Evolutionary conservation across 257 asterid genomes (phyloP).

Genomic region (Ajuga chamaepitys): DNA sequence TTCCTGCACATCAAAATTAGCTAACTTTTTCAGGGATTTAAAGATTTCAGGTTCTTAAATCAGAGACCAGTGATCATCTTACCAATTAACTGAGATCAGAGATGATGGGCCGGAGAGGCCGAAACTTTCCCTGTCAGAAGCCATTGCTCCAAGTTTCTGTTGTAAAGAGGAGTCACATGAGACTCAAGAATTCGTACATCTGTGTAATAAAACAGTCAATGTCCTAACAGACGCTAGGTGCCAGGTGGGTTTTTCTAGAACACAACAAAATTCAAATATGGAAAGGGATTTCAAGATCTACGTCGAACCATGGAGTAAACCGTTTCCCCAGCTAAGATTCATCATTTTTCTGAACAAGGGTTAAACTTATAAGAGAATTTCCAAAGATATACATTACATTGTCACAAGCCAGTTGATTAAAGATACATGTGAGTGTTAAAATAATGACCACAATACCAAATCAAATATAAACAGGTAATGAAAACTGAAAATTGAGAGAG

Average conservation of each 20-base stretch:
- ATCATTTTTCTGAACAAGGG: too few species aligned
- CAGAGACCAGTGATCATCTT: slow-evolving; percentile 2
- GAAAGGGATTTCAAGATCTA: too few species aligned
- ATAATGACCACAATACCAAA: too few species aligned
- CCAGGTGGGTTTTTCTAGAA: too few species aligned
- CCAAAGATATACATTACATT: too few species aligned
- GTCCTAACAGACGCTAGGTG: too few species aligned
- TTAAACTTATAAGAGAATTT: too few species aligned
- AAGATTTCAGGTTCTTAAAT: neutral
- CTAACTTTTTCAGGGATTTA: neutral
- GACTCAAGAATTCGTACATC: neutral
- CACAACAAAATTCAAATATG: too few species aligned
- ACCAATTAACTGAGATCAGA: slow-evolving; percentile 48
- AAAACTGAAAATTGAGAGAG: neutral
- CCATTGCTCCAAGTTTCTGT: slow-evolving; percentile 22
- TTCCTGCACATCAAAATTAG: slow-evolving; percentile 26
- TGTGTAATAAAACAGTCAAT: neutral
- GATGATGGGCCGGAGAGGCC: slow-evolving; percentile 44
- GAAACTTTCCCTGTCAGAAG: slow-evolving; percentile 36
- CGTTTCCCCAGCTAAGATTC: too few species aligned
- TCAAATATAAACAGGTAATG: neutral
- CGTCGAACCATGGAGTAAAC: too few species aligned
- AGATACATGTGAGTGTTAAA: too few species aligned
- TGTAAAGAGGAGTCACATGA: neutral
- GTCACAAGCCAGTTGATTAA: too few species aligned